These are phyloP conservation scores for Penicillium egyptiacum DNA, from an alignment of 495 filamentous ascomycete genomes.

Conservation along the genomic window DNA sequence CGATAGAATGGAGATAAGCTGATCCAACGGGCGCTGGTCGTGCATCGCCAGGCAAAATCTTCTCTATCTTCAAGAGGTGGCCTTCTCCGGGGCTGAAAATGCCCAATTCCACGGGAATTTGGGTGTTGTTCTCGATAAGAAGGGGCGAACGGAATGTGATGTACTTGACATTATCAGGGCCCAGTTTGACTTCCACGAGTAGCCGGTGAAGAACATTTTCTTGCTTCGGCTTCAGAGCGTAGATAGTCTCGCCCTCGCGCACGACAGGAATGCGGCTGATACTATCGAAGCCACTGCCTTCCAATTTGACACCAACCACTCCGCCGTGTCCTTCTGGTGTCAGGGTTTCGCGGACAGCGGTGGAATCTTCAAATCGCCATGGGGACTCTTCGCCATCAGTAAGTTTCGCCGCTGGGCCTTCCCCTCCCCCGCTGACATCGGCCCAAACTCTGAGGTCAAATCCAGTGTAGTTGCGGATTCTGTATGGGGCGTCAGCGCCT, in stretches of 20 bases:
- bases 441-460: conserved; percentile 86
- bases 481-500: conserved; percentile 87
- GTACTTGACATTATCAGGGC: conserved; percentile 92
- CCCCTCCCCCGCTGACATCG: conserved; percentile 61
- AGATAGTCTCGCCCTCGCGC: conserved; percentile 89
- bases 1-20: conserved; percentile 81
- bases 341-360: conserved; percentile 87
- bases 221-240: conserved; percentile 80
- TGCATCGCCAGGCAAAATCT: conserved; percentile 88
- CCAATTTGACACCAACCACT: conserved; percentile 77
- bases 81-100: conserved; percentile 86
- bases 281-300: conserved; percentile 90
- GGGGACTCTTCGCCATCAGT: conserved; percentile 86
- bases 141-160: conserved; percentile 94
- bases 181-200: conserved; percentile 87
- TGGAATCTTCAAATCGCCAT: conserved; percentile 96
- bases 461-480: conserved; percentile 92
- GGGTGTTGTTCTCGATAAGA: conserved; percentile 95
- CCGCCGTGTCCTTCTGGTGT: conserved; percentile 76
- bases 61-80: conserved; percentile 94
- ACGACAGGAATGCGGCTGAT: conserved; percentile 85
- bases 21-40: conserved; percentile 91
- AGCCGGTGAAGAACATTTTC: conserved; percentile 82
- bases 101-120: conserved; percentile 94
- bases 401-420: conserved; percentile 72